These are phyloP conservation scores for Malassezia psittaci DNA, from an alignment of 1,284 basidiomycete species.

Conservation along the genomic window DNA sequence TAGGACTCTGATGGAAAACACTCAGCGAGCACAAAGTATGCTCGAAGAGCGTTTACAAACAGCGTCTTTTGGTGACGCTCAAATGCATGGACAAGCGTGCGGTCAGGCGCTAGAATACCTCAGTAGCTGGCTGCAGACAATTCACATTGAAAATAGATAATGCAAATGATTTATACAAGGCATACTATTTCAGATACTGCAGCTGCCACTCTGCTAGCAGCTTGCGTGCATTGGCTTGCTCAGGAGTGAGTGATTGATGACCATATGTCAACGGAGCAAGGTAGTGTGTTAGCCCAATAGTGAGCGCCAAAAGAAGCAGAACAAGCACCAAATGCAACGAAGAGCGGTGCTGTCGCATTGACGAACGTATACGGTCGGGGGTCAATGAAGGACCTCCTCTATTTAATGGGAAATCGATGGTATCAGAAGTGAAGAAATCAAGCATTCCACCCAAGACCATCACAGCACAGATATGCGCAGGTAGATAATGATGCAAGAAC, in stretches of 20 bases:
- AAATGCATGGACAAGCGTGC: constrained; percentile 9
- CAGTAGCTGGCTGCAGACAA: not conserved
- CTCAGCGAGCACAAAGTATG: not conserved
- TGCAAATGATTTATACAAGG: no score
- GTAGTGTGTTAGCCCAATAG: constrained; percentile 25
- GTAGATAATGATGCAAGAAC: constrained; percentile 87
- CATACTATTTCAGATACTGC: constrained; percentile 4
- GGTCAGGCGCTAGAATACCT: not conserved
- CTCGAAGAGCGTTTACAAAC: constrained; percentile 1
- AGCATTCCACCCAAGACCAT: constrained; percentile 81
- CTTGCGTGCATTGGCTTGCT: constrained; percentile 21
- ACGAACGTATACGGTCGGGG: constrained; percentile 11
- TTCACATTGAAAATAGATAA: not conserved
- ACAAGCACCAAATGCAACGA: constrained; percentile 17
- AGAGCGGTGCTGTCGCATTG: constrained; percentile 17
- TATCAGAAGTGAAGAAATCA: constrained; percentile 62
- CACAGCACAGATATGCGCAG: constrained; percentile 67
- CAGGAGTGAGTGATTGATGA: constrained; percentile 21
- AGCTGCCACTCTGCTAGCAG: constrained; percentile 31
- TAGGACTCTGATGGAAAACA: not conserved
- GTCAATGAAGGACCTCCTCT: constrained; percentile 51
- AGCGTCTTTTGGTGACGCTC: constrained; percentile 14
- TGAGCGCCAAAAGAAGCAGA: constrained; percentile 8
- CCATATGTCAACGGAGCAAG: constrained; percentile 42
- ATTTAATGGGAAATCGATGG: constrained; percentile 86